A percentile compares a stretch with the other conserved stretches of the same genome.
Evolutionary conservation across 495 filamentous ascomycete genomes (phyloP).

Genomic region (Poronia punctata): DNA sequence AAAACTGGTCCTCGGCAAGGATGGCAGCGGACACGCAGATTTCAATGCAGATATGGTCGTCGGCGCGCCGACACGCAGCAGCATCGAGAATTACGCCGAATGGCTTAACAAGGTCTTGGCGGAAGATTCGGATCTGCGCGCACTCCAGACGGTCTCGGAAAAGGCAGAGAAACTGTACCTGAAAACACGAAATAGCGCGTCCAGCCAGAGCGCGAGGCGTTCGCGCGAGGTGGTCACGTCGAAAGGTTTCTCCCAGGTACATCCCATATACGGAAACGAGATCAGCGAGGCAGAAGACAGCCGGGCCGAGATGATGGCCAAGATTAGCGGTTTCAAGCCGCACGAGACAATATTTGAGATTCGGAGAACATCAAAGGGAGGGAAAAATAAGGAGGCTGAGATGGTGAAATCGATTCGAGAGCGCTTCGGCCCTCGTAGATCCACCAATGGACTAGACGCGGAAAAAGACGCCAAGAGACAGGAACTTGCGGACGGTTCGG

Average conservation of each 20-base stretch:
- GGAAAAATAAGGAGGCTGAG: slow-evolving; percentile 64
- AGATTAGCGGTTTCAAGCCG: slow-evolving; percentile 79
- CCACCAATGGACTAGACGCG: slow-evolving; percentile 23
- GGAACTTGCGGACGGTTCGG: slow-evolving; percentile 20
- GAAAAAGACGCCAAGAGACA: slow-evolving; percentile 33
- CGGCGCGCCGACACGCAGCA: slow-evolving; percentile 61
- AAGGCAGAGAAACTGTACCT: slow-evolving; percentile 92
- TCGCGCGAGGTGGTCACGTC: slow-evolving; percentile 64
- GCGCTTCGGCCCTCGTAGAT: slow-evolving; percentile 47
- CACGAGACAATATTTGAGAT: slow-evolving; percentile 93
- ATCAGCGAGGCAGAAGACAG: slow-evolving; percentile 56
- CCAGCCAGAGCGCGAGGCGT: slow-evolving; percentile 77
- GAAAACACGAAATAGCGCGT: slow-evolving; percentile 81
- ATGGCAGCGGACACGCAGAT: slow-evolving; percentile 46
- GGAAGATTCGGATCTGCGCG: slow-evolving; percentile 65
- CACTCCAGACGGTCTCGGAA: slow-evolving; percentile 62
- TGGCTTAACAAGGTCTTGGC: slow-evolving; percentile 68
- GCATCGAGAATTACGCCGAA: slow-evolving; percentile 66
- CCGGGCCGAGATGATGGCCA: slow-evolving; percentile 75
- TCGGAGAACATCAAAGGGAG: slow-evolving; percentile 57
- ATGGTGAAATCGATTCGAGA: slow-evolving; percentile 64
- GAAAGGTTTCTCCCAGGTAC: slow-evolving; percentile 60
- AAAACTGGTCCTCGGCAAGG: slow-evolving; percentile 63
- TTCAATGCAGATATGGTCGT: slow-evolving; percentile 77
- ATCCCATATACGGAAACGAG: slow-evolving; percentile 69